Conservation (phyloP, 805 yeast species). For the Teunomyces gatunensis region DNA sequence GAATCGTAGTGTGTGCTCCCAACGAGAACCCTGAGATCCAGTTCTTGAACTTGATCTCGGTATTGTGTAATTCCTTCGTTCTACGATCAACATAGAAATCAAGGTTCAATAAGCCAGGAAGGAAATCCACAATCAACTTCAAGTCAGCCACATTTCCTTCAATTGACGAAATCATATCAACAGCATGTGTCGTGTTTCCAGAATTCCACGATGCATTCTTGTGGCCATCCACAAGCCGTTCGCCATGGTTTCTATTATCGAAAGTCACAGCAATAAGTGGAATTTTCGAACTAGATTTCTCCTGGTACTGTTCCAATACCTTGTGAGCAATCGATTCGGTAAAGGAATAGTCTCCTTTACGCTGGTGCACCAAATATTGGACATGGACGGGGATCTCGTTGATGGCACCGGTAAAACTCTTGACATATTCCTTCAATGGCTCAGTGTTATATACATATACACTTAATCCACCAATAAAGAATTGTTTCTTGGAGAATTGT, state of each 20-base stretch:
- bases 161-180: constrained; percentile 47
- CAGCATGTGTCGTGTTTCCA: constrained; percentile 50
- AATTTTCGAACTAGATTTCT: constrained; percentile 10
- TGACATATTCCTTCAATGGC: constrained; percentile 24
- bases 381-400: constrained; percentile 36
- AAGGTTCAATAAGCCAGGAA: constrained; percentile 41
- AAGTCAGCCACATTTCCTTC: constrained; percentile 49
- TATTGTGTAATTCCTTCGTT: constrained; percentile 13
- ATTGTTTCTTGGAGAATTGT: constrained; percentile 6
- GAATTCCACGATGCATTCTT: constrained; percentile 45
- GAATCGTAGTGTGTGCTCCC: constrained; percentile 57
- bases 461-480: constrained; percentile 44
- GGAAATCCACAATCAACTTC: constrained; percentile 40
- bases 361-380: constrained; percentile 46
- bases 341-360: constrained; percentile 36
- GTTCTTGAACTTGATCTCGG: constrained; percentile 29
- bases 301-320: constrained; percentile 27
- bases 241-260: constrained; percentile 59
- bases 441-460: constrained; percentile 44
- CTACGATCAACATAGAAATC: constrained; percentile 22
- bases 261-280: constrained; percentile 49
- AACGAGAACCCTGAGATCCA: constrained; percentile 51
- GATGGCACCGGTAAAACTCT: constrained; percentile 10
- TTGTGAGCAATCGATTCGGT: constrained; percentile 41
- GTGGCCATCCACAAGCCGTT: constrained; percentile 32